These are phyloP conservation scores for Penicillium sp. DNA, from an alignment of 2,329 filamentous ascomycete species.

Conservation along the genomic window DNA sequence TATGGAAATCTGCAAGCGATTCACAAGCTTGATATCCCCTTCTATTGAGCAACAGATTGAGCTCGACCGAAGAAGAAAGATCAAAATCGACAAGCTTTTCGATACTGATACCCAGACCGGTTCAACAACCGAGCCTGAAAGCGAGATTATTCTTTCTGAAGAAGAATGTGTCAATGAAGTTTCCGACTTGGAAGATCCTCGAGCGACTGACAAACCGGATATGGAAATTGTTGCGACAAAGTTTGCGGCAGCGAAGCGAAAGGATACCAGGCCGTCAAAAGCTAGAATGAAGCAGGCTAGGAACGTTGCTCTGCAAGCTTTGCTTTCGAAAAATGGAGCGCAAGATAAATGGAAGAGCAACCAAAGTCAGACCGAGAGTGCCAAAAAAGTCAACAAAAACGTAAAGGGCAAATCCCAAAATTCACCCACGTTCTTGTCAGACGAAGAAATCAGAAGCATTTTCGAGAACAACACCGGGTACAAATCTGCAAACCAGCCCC, in stretches of 20 bases:
- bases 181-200: not conserved
- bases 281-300: not conserved
- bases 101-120: not conserved
- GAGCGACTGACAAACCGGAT: not conserved
- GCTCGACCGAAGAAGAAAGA: not conserved
- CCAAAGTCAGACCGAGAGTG: not conserved
- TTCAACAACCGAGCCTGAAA: fast-evolving
- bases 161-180: not conserved
- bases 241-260: not conserved
- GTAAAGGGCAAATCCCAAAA: not conserved
- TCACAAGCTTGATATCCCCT: not conserved
- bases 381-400: not conserved
- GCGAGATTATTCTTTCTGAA: not conserved
- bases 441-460: not conserved
- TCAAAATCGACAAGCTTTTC: not conserved
- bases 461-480: not conserved
- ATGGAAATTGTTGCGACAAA: not conserved
- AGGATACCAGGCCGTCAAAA: not conserved
- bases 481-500: not conserved
- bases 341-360: not conserved
- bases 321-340: not conserved
- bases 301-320: not conserved
- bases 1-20: not conserved
- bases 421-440: not conserved
- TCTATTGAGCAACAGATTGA: not conserved